Base-by-base conservation (phyloP, 306 rosid genomes). In the Quillaja saponaria region DNA sequence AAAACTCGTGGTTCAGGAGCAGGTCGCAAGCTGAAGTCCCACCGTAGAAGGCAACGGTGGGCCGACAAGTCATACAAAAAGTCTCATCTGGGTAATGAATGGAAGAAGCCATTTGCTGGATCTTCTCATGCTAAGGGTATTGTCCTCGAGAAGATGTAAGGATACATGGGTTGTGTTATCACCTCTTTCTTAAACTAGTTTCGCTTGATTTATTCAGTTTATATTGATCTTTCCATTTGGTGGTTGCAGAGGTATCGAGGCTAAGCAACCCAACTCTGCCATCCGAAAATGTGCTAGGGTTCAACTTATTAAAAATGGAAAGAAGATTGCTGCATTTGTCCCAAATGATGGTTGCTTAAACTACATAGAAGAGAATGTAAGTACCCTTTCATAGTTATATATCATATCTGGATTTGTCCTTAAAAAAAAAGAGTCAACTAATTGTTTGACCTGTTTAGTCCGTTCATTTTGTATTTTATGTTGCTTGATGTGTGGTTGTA, bases 81-180 rank as follows among this genome's bases (percentile, higher is more conserved):
- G 62, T 86, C 94, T 44, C 79, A 86, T 54, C 94, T 86, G 67
- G 96, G 96, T 10, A 88, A 88, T 60, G 96, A 87, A 55, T 87
- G 96, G 96, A 88, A 88, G 81, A 85, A 85, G 19, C 96, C 96
- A 15, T 88, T 88, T 64, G 91, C 96, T 10, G 96, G 96, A 11
- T 88, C 96, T 55, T 88, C 96, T 14, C 96, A 88, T 25, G 92
- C 96, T 0, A 88, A 88, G 63, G 96, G 92, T 46, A 88, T 88
- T 46, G 96, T 88, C 33, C 88, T 88, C 52, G 92, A 88, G 50
- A 88, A 88, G 85, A 88, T 86, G 92, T 85, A 67, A 82, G 84
- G 16, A 54, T 34, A 5, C 3, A 19, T 52, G 42, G 2, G 7
- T 13, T 16, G 37, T 39, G 3, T 15, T 3, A 40, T 8, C 21